These are phyloP conservation scores for Hygrophorus russula DNA, from an alignment of 768 basidiomycete genomes.

Conservation along the genomic window DNA sequence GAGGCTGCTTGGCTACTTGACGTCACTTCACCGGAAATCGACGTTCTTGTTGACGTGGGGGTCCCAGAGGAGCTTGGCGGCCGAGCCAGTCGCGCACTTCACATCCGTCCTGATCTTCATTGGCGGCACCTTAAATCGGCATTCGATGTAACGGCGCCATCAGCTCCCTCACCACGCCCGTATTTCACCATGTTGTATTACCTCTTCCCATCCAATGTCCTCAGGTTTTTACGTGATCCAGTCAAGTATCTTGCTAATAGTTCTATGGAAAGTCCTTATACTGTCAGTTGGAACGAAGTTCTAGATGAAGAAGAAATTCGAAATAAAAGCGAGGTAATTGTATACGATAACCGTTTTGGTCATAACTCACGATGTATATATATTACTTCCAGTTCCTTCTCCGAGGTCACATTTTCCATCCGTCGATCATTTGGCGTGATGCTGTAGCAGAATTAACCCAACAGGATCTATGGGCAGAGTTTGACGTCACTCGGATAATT, in stretches of 20 bases:
- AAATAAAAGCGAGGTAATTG: conserved; percentile 57
- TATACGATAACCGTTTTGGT: neutral
- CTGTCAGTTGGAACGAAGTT: conserved; percentile 58
- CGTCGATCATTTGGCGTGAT: conserved; percentile 57
- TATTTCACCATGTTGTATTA: conserved; percentile 81
- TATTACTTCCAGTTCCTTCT: conserved; percentile 45
- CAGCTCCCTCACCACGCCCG: conserved; percentile 46
- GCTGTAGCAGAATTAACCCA: conserved; percentile 51
- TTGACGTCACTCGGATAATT: conserved; percentile 48
- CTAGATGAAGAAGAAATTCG: conserved; percentile 62
- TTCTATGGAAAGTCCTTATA: conserved; percentile 45
- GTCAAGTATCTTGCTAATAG: conserved; percentile 47
- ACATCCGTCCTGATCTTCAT: conserved; percentile 41
- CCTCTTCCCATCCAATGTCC: conserved; percentile 81
- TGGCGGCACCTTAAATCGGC: conserved; percentile 62
- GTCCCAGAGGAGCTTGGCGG: conserved; percentile 30
- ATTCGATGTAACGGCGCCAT: conserved; percentile 40
- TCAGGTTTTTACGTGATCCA: conserved; percentile 69
- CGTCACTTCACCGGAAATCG: conserved; percentile 5
- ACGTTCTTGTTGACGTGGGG: conserved; percentile 20
- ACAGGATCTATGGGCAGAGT: conserved; percentile 56
- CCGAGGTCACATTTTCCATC: conserved; percentile 64
- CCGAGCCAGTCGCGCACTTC: conserved; percentile 25
- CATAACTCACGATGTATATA: neutral
- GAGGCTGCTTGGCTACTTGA: conserved; percentile 29